phyloP scores from a whole-genome alignment of 768 basidiomycete genomes.

The Sutorius australiensis region DNA sequence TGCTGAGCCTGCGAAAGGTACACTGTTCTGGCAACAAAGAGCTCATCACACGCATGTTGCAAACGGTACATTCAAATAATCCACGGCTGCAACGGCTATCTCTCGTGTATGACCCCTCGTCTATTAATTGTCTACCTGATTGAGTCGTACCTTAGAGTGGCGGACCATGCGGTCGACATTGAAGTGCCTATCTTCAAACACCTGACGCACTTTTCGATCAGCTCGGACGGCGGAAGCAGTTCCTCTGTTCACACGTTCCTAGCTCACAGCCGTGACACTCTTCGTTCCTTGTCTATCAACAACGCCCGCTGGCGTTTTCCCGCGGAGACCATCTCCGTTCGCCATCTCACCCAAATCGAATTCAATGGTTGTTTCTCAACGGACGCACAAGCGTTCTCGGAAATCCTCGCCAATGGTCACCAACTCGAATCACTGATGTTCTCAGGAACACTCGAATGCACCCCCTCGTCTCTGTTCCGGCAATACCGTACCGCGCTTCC shows the following conservation, averaged over 20 bases:
- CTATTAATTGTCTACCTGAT: neutral
- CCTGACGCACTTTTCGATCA: constrained; percentile 57
- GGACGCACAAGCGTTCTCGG: constrained; percentile 49
- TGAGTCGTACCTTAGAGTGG: constrained; percentile 18
- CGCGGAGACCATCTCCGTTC: constrained; percentile 46
- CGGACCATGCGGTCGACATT: constrained; percentile 43
- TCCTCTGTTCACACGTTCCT: constrained; percentile 45
- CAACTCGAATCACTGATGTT: constrained; percentile 63
- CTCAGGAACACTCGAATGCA: constrained; percentile 50
- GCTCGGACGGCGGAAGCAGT: constrained; percentile 41
- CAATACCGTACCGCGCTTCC: constrained; percentile 43
- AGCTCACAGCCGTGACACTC: constrained; percentile 46
- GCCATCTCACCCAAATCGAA: constrained; percentile 61
- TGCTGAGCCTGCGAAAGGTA: constrained; percentile 55
- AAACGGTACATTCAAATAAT: constrained; percentile 47
- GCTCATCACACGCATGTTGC: constrained; percentile 49
- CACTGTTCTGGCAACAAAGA: constrained; percentile 57
- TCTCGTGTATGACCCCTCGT: constrained; percentile 40
- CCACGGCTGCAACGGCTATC: constrained; percentile 56
- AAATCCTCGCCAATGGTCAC: constrained; percentile 56
- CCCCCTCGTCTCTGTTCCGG: constrained; percentile 49
- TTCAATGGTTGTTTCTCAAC: constrained; percentile 56
- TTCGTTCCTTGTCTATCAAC: constrained; percentile 54
- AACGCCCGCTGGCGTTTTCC: constrained; percentile 59
- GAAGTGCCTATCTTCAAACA: constrained; percentile 49